These are phyloP conservation scores for Remersonia thermophila DNA, from an alignment of 2,329 filamentous ascomycete species.

Conservation along the genomic window DNA sequence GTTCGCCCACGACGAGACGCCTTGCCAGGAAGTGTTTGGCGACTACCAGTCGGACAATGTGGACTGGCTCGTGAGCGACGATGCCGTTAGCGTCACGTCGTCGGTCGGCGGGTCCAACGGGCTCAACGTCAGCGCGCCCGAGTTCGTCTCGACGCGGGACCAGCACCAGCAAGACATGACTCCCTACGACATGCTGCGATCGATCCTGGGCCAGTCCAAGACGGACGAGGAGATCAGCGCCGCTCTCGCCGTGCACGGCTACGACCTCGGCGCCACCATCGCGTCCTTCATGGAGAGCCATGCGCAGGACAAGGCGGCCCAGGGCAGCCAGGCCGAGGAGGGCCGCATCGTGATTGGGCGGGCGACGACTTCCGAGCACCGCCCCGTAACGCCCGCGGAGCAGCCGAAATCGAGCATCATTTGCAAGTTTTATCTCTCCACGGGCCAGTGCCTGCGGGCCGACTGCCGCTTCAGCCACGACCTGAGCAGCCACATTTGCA, in stretches of 20 bases:
- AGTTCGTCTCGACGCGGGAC: conserved; percentile 46
- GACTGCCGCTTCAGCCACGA: conserved; percentile 98
- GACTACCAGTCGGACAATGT: conserved; percentile 90
- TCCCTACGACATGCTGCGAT: conserved; percentile 93
- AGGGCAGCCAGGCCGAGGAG: conserved; percentile 30
- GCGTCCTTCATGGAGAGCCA: conserved; percentile 87
- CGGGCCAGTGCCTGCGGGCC: conserved; percentile 86
- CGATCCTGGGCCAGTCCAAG: conserved; percentile 77
- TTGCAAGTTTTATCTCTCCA: conserved; percentile 94
- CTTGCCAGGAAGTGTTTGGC: conserved; percentile 74
- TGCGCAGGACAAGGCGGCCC: conserved; percentile 37
- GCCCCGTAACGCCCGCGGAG: conserved; percentile 64
- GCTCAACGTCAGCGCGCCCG: conserved; percentile 68
- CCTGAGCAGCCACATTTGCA: conserved; percentile 91
- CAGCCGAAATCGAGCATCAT: conserved; percentile 77
- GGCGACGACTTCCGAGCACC: conserved; percentile 64
- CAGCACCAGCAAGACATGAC: conserved; percentile 69
- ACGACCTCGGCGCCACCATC: conserved; percentile 87
- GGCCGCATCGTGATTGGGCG: conserved; percentile 58
- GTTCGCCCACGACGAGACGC: conserved; percentile 71
- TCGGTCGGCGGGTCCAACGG: conserved; percentile 55
- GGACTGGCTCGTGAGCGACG: conserved; percentile 92
- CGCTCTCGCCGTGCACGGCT: conserved; percentile 79
- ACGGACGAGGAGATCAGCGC: conserved; percentile 90
- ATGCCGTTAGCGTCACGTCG: conserved; percentile 67